These are phyloP conservation scores for Ophiocordyceps camponoti-floridani DNA, from an alignment of 2,329 filamentous ascomycete species.

Conservation along the genomic window DNA sequence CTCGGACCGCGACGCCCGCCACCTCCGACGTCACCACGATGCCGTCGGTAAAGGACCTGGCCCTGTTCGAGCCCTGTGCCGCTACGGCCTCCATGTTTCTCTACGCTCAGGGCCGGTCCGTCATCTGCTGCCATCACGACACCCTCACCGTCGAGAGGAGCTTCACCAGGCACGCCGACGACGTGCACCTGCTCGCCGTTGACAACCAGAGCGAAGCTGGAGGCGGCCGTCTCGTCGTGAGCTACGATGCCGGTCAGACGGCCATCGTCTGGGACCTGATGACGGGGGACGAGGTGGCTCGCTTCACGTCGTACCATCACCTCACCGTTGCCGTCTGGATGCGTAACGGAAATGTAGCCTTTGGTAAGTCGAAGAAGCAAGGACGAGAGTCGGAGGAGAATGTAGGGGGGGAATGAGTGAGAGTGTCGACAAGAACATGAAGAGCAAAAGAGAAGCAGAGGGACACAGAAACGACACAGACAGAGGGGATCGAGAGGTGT, in stretches of 20 bases:
- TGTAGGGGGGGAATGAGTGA: too few species aligned
- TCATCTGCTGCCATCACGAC: constrained; percentile 84
- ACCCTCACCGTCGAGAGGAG: constrained; percentile 74
- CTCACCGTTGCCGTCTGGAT: constrained; percentile 83
- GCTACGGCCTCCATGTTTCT: constrained; percentile 84
- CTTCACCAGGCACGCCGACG: constrained; percentile 69
- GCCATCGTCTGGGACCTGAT: constrained; percentile 95
- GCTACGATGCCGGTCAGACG: constrained; percentile 79
- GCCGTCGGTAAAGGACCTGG: constrained; percentile 28
- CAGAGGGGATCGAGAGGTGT: too few species aligned
- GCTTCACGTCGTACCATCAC: constrained; percentile 84
- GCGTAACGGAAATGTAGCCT: constrained; percentile 90
- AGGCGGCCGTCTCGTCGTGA: constrained; percentile 72
- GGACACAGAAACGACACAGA: too few species aligned
- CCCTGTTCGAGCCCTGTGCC: constrained; percentile 68
- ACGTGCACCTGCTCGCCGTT: constrained; percentile 68
- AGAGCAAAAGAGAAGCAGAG: too few species aligned
- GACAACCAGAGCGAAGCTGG: constrained; percentile 84
- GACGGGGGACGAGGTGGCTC: constrained; percentile 74
- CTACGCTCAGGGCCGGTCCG: constrained; percentile 64
- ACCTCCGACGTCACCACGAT: constrained; percentile 32
- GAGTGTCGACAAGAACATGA: too few species aligned
- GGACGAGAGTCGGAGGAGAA: background rate
- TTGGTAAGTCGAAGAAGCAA: constrained; percentile 45
- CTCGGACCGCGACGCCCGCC: constrained; percentile 24